Conservation (phyloP, 2,329 filamentous ascomycete species). For the Clonostachys byssicola region DNA sequence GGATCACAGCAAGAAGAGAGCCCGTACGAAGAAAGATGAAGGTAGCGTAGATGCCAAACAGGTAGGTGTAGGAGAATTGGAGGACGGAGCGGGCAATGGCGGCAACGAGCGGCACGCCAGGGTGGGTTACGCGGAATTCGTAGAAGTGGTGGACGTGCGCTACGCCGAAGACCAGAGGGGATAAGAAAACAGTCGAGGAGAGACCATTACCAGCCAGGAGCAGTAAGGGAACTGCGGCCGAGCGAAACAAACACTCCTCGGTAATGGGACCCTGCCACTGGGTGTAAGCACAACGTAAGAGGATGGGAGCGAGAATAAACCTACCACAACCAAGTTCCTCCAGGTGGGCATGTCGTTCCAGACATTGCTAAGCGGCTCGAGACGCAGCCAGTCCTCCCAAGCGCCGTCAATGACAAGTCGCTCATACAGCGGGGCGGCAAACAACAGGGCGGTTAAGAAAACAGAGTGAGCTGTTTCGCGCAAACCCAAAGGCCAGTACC, state of each 20-base stretch:
- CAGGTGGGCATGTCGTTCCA: slow-evolving; percentile 75
- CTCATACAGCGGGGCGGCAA: slow-evolving; percentile 82
- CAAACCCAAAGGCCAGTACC: slow-evolving; percentile 73
- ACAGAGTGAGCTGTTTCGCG: slow-evolving; percentile 60
- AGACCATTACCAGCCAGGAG: slow-evolving; percentile 61
- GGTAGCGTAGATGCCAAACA: slow-evolving; percentile 91
- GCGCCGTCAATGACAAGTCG: slow-evolving; percentile 66
- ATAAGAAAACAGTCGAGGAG: slow-evolving; percentile 67
- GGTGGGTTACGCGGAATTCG: slow-evolving; percentile 82
- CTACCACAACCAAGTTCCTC: slow-evolving; percentile 81
- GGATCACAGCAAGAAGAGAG: slow-evolving; percentile 69
- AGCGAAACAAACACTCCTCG: slow-evolving; percentile 92
- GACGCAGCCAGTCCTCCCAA: slow-evolving; percentile 60
- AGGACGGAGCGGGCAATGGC: slow-evolving; percentile 70
- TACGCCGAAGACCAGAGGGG: slow-evolving; percentile 86
- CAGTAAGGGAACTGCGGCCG: slow-evolving; percentile 78
- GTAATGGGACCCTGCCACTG: slow-evolving; percentile 69
- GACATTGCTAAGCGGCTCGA: slow-evolving; percentile 51
- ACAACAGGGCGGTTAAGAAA: slow-evolving; percentile 73
- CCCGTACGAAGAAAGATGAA: slow-evolving; percentile 86
- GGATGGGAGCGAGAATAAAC: slow-evolving; percentile 22
- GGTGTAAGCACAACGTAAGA: background rate
- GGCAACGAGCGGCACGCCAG: slow-evolving; percentile 57
- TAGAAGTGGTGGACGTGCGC: slow-evolving; percentile 96
- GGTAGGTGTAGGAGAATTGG: slow-evolving; percentile 84